phyloP scores from a whole-genome alignment of 164 flowering plant species.

The Sedum album region DNA sequence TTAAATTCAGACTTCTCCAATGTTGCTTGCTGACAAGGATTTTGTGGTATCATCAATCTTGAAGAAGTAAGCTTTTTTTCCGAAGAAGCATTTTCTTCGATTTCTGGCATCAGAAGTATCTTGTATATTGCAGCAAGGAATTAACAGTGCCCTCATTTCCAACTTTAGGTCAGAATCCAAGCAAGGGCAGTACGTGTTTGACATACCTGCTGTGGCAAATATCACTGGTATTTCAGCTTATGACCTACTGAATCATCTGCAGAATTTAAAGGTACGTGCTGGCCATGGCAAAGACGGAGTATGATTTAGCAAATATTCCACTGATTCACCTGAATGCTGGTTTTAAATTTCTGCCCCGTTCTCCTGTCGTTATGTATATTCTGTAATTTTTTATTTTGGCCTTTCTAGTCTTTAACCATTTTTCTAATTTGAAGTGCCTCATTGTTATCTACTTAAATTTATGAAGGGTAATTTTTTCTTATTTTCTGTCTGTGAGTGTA shows the following conservation, averaged over 20 bases:
- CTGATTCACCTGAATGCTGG: background rate
- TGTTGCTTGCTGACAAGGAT: conserved; percentile 60
- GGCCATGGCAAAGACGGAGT: background rate
- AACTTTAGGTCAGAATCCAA: conserved; percentile 56
- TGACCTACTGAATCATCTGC: conserved; percentile 48
- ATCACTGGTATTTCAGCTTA: conserved; percentile 37
- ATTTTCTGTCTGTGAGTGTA: conserved; percentile 18
- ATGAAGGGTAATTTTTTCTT: background rate
- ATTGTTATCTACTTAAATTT: background rate
- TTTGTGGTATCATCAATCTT: conserved; percentile 57
- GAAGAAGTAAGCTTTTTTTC: conserved; percentile 68
- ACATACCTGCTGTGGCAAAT: conserved; percentile 80
- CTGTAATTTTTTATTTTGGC: background rate
- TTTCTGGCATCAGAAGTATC: background rate
- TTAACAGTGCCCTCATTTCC: conserved; percentile 1
- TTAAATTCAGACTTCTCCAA: conserved; percentile 60
- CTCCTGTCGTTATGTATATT: background rate
- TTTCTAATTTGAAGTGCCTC: background rate
- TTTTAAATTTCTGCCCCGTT: background rate
- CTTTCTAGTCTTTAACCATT: background rate
- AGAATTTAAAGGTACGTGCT: conserved; percentile 39
- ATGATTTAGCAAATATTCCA: too few species aligned
- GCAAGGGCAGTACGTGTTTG: conserved; percentile 75
- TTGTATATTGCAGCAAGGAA: background rate
- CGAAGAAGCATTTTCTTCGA: conserved; percentile 1